Conservation (phyloP, 2,329 filamentous ascomycete species). For the Aspergillus sp. region DNA sequence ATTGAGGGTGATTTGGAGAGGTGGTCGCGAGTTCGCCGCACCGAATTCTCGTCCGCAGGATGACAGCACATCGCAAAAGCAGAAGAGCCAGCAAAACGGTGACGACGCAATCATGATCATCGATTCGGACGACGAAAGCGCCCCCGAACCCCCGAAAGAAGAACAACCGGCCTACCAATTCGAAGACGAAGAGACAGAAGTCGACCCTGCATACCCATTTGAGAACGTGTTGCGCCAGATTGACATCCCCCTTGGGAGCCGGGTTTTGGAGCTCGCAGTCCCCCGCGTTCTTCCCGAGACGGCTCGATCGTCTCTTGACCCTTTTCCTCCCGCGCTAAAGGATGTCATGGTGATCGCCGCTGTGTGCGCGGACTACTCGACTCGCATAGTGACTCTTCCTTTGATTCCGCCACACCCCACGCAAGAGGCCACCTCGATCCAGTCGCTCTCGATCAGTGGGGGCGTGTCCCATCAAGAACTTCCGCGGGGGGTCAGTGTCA, state of each 20-base stretch:
- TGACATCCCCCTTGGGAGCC: conserved; percentile 54
- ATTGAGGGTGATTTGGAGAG: conserved; percentile 60
- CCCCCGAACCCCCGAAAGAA: conserved; percentile 27
- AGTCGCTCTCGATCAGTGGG: conserved; percentile 48
- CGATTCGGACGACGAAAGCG: conserved; percentile 56
- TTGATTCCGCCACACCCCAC: conserved; percentile 51
- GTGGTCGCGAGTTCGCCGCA: conserved; percentile 50
- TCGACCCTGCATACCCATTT: conserved; percentile 57
- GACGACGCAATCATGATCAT: conserved; percentile 54
- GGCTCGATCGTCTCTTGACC: conserved; percentile 39
- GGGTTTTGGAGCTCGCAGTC: conserved; percentile 53
- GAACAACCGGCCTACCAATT: conserved; percentile 40
- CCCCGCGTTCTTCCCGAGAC: conserved; percentile 45
- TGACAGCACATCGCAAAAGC: conserved; percentile 21
- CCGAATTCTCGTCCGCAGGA: conserved; percentile 13
- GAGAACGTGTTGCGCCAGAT: conserved; percentile 54
- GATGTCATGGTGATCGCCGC: conserved; percentile 54
- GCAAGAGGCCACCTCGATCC: conserved; percentile 40
- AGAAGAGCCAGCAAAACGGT: conserved; percentile 22
- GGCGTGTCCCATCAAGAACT: conserved; percentile 51
- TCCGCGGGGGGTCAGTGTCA: conserved; percentile 52
- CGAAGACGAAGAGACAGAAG: conserved; percentile 54
- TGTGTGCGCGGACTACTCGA: conserved; percentile 57
- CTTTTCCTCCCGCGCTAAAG: conserved; percentile 48
- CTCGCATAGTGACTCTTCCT: conserved; percentile 55